Base-by-base conservation (phyloP, 2,329 filamentous ascomycete genomes). In the Pleomassaria siparia region DNA sequence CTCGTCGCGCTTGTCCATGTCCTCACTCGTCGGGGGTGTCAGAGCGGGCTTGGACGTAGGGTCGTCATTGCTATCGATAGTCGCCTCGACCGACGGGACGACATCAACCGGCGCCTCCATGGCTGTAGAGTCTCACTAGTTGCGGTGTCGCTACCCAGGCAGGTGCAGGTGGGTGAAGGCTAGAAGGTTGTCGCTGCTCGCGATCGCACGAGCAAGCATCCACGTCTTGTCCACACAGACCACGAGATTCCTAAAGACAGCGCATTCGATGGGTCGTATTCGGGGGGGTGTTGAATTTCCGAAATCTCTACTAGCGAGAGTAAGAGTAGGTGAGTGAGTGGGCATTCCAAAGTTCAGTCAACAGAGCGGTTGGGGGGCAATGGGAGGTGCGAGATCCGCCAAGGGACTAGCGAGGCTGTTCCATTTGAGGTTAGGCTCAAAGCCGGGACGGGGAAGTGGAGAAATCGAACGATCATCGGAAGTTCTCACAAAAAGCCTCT, bases 21-120 rank as follows among this genome's bases (percentile, higher is more conserved):
- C 76, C 61, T 79, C 76, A 63, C 75, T 78, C 30, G 76, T 78
- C 9, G 76, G 76, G 49, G 76, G 76, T 45, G 76, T 79, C 55
- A 78, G 66, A 43, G 75, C 75, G 29, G 71, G 64, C 47, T 71
- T 72, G 20, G 22, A 55, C 12, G 56, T 36, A 20, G 56, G 37
- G 40, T 69, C 60, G 49, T 69, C 64, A 40, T 59, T 47, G 20
- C 50, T 56, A 30, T 47, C 50, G 29, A 49, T 39, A 26, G 59
- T 44, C 22, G 62, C 58, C 59, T 71, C 67, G 11, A 69, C 64
- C 15, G 67, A 71, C 43, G 64, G 59, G 40, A 69, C 53, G 32
- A 69, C 53, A 21, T 66, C 59, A 16, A 47, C 32, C n/a, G 58
- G 55, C 28, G 49, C 63, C 13, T 68, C 66, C 66, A 69, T 70